Base-by-base conservation (phyloP, 176 grass and related monocot genomes). In the Themeda triandra region DNA sequence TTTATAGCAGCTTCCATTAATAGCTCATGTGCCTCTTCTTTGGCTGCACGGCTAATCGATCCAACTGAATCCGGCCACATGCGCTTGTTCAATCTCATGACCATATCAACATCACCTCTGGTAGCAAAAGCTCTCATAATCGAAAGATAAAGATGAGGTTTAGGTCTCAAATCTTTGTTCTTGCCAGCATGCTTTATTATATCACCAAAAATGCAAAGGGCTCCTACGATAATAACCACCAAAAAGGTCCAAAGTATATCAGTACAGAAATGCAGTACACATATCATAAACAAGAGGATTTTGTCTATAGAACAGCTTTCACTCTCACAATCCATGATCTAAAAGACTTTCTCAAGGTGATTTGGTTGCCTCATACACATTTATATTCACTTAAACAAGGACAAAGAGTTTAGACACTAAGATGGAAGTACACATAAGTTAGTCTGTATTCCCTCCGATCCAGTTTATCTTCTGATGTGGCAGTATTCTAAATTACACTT, bases 1-100 rank as follows among this genome's bases (percentile, higher is more conserved):
- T 98, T 98, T 90, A 98, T 74, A 51, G 91, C 93, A 83, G 93
- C 96, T 66, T 98, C 93, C 96, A 98, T 95, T 45, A 98, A 83
- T 85, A 98, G 87, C 81, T 95, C 96, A 90, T 90, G 32, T 63
- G 87, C 87, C 80, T 98, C 93, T 83, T 83, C 65, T 83, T 91
- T 87, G 69, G 88, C 67, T 36, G 69, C 90, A 80, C 66, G 83
- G 75, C 81, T 90, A 90, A 98, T 92, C 73, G 80, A 93, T 80
- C 96, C 93, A 75, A 83, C 89, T 78, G 96, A 87, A 90, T 98
- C 87, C 78, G 84, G 76, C 93, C 91, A 92, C 93, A 98, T 93
- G 82, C 73, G 89, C 74, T 84, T 77, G 58, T 81, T 80, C 73
- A 95, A 76, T 87, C 73, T 88, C 85, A 83, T 90, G 74, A 93